These are phyloP conservation scores for Zychaea mexicana DNA, from an alignment of 371 early-diverging fungal species.

Conservation along the genomic window DNA sequence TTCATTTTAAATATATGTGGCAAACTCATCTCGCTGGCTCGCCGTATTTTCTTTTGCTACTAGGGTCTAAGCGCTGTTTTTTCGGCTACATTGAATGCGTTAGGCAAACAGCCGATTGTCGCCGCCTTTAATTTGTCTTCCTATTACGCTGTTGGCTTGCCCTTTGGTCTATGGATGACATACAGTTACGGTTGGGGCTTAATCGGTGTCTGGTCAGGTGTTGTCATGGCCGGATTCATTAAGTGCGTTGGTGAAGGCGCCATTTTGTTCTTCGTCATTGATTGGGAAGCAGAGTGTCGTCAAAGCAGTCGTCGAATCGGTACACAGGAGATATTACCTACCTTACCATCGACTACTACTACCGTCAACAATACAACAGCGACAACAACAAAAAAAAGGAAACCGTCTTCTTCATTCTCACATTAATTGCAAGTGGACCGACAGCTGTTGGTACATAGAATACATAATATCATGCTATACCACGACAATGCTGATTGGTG, in stretches of 20 bases:
- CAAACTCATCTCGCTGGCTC: no score
- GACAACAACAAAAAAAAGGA: background rate
- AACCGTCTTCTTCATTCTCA: no score
- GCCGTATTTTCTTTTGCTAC: no score
- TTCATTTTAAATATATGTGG: no score
- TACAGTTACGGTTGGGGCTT: conserved; percentile 30
- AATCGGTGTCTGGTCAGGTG: conserved; percentile 42
- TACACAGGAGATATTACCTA: conserved; percentile 15
- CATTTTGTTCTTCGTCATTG: conserved; percentile 15
- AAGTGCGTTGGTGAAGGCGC: conserved; percentile 29
- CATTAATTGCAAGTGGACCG: no score
- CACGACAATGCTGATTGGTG: no score
- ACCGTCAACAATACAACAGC: background rate
- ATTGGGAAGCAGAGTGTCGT: conserved; percentile 36
- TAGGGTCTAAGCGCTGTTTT: conserved; percentile 39
- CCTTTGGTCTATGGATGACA: conserved; percentile 40
- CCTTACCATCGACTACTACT: background rate
- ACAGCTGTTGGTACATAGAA: no score
- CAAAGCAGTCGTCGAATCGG: conserved; percentile 20
- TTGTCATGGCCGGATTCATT: conserved; percentile 34
- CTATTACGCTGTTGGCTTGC: conserved; percentile 38
- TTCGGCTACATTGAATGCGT: conserved; percentile 37
- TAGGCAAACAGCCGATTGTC: conserved; percentile 42
- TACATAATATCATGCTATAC: no score
- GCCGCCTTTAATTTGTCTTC: conserved; percentile 35